Base-by-base conservation (phyloP, 495 filamentous ascomycete genomes). In the Xylaria palmicola region DNA sequence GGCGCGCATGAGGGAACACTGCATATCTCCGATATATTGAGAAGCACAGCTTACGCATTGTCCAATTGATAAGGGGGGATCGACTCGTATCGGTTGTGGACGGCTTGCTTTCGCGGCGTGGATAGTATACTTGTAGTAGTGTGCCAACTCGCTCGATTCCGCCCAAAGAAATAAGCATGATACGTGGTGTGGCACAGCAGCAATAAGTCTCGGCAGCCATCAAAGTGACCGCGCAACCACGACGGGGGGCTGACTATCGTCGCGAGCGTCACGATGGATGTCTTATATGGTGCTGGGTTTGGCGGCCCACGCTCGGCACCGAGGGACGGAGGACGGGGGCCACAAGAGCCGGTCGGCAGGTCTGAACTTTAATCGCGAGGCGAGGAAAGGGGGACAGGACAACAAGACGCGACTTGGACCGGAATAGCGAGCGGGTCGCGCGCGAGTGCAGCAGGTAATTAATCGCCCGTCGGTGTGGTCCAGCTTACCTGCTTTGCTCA, bases 41-140 rank as follows among this genome's bases (percentile, higher is more conserved):
- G n/a, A 52, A 34, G 7, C 17, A 24, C n/a, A 6, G 3, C 44
- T 17, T 34, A 45, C 22, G 7, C 29, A 47, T 7, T 20, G n/a
- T 57, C 7, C 30, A 45, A 48, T 24, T 13, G 34, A 51, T 39
- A 51, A 39, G 34, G 17, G 36, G 47, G 26, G 17, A 24, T 37
- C 13, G 57, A 12, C 45, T 66, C 66, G 66, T 67, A 66, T 71
- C 49, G 37, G 66, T 22, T 12, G 64, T 67, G 64, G 19, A 30
- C n/a, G n/a, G n/a, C n/a, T n/a, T n/a, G n/a, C n/a, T n/a, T n/a
- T n/a, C n/a, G n/a, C n/a, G n/a, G n/a, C n/a, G n/a, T n/a, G n/a
- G n/a, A n/a, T n/a, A 67, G 50, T 55, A 44, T 20, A 43, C 36
- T 63, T 68, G 65, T 60, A 59, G 68, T 60, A 48, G 15, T 26